These are phyloP conservation scores for Colletotrichum sp. DNA, from an alignment of 2,329 filamentous ascomycete species.

Conservation along the genomic window DNA sequence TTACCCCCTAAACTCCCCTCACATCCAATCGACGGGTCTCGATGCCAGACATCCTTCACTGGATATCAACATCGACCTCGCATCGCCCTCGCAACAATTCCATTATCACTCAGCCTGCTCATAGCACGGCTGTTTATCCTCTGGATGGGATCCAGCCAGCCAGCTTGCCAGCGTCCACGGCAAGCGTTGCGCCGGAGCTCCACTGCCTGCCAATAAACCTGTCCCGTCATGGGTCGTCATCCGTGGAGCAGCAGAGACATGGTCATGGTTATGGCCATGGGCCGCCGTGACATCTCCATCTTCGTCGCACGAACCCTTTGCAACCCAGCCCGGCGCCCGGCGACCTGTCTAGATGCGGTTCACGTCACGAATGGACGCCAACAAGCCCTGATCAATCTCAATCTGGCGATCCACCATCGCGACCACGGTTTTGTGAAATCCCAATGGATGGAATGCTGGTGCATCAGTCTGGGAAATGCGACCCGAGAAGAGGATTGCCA, in stretches of 20 bases:
- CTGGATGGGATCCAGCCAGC: neutral
- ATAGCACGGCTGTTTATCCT: neutral
- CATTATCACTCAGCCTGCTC: neutral
- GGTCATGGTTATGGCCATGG: neutral
- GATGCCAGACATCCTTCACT: slow-evolving; percentile 6
- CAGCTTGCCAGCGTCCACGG: neutral
- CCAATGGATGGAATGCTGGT: neutral
- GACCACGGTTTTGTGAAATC: neutral
- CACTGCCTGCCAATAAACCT: slow-evolving; percentile 3
- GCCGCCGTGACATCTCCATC: neutral
- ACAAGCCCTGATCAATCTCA: neutral
- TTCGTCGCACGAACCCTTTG: neutral
- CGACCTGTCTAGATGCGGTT: neutral
- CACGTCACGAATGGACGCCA: neutral
- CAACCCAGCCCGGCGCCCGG: neutral
- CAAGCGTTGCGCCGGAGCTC: neutral
- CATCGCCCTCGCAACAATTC: neutral
- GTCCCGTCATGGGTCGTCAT: neutral
- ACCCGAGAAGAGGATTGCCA: neutral
- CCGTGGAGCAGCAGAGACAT: neutral
- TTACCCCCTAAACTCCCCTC: neutral
- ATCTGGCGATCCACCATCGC: neutral
- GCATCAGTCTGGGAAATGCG: neutral
- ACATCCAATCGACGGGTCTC: neutral
- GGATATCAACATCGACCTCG: slow-evolving; percentile 1